These are phyloP conservation scores for Trypanosoma theileri DNA, from an alignment of 208 protist species.

Conservation along the genomic window DNA sequence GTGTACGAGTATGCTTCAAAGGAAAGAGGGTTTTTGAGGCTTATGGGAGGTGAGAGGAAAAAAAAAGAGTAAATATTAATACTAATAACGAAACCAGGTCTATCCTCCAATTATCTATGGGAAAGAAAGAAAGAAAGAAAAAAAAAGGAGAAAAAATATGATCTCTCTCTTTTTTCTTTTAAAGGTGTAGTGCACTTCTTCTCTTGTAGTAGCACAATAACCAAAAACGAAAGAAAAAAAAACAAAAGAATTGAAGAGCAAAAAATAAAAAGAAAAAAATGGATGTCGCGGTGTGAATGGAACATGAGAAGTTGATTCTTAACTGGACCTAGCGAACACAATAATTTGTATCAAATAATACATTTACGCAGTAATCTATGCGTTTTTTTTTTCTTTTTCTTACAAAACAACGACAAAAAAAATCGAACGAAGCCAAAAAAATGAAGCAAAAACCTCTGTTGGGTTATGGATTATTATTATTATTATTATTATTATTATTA, in stretches of 20 bases:
- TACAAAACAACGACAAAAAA: conserved; percentile 23
- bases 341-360: no score
- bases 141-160: conserved; percentile 10
- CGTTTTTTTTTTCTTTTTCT: no score
- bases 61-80: no score
- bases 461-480: conserved; percentile 8
- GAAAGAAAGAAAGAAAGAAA: conserved; percentile 2
- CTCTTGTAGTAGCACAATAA: not conserved
- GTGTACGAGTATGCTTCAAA: no score
- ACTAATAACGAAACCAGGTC: no score
- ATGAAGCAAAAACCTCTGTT: not conserved
- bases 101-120: no score
- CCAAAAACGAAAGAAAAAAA: conserved; percentile 11
- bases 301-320: no score
- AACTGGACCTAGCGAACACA: no score
- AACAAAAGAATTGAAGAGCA: not conserved
- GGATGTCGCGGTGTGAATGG: not conserved
- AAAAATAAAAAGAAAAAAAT: conserved; percentile 6
- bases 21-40: no score
- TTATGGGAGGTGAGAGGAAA: no score
- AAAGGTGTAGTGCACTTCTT: not conserved
- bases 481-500: not conserved
- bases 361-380: no score
- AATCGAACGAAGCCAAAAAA: not conserved
- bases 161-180: conserved; percentile 24